A percentile compares a stretch with the other conserved stretches of the same genome.
phyloP scores from a whole-genome alignment of 805 yeast species.

The Yarrowia divulgata region DNA sequence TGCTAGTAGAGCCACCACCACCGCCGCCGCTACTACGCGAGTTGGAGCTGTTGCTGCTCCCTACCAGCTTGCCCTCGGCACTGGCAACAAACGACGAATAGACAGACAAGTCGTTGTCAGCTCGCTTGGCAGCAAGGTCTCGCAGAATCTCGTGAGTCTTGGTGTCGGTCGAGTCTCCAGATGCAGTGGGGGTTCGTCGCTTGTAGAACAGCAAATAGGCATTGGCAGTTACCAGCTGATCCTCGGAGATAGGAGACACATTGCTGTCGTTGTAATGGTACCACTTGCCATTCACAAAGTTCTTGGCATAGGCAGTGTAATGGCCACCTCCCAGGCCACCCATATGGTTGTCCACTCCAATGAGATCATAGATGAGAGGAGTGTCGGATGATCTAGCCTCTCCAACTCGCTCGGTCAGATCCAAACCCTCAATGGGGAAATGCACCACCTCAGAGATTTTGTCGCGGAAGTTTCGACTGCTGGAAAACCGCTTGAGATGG shows the following conservation, averaged over 20 bases:
- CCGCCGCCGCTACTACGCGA: slow-evolving; percentile 34
- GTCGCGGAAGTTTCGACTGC: slow-evolving; percentile 83
- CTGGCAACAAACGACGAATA: slow-evolving; percentile 19
- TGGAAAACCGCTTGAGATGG: slow-evolving; percentile 89
- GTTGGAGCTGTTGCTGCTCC: slow-evolving; percentile 1
- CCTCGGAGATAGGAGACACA: slow-evolving; percentile 60
- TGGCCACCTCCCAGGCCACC: slow-evolving; percentile 99
- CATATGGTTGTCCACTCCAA: slow-evolving; percentile 93
- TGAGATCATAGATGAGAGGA: slow-evolving; percentile 71
- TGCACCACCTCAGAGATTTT: slow-evolving; percentile 85
- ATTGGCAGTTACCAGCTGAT: slow-evolving; percentile 68
- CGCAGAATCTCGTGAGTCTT: slow-evolving; percentile 27
- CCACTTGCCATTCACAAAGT: slow-evolving; percentile 80
- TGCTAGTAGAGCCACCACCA: slow-evolving; percentile 37
- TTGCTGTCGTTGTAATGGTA: slow-evolving; percentile 85
- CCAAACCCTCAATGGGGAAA: slow-evolving; percentile 85
- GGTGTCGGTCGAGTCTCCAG: slow-evolving; percentile 9
- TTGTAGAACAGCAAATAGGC: slow-evolving; percentile 89
- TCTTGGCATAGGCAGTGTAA: slow-evolving; percentile 88
- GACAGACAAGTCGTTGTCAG: slow-evolving; percentile 10
- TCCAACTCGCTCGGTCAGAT: slow-evolving; percentile 67
- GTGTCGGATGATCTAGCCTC: slow-evolving; percentile 45
- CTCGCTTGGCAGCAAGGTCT: slow-evolving; percentile 21
- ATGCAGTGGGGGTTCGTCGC: slow-evolving; percentile 50
- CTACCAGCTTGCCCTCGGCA: slow-evolving; percentile 23